Base-by-base conservation (phyloP, 805 yeast genomes). In the Cyberlindnera galapagoensis region DNA sequence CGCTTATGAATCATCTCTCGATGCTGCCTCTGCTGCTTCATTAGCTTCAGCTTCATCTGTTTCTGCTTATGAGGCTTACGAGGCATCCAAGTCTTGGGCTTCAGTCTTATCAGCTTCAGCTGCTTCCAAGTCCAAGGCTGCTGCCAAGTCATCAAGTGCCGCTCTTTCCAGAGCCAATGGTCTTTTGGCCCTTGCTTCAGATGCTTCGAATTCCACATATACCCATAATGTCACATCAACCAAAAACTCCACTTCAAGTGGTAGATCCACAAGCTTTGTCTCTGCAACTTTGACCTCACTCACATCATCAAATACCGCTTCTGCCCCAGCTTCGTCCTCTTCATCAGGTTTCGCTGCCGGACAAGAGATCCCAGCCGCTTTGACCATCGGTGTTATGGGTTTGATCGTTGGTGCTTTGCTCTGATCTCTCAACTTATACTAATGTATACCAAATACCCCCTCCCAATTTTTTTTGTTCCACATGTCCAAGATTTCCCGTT, bases 151-250 rank as follows among this genome's bases (percentile, higher is more conserved):
- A 17, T 44, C 45, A 8, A 21, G 39, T 13, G 44, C 49, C 1
- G 40, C 58, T 8, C 40, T 61, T 33, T 44, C 53, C n/a, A 54
- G 52, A 40, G 62, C 65, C 30, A 49, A 52, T 36, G 68, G 65
- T 34, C 46, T 62, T 29, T 40, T 60, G 18, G 68, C 71, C 17
- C 54, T 65, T 33, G 67, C 72, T 28, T 59, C 66, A 12, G 60
- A 56, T 39, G 51, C 54, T 34, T 42, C 52, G 26, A 55, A 53
- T 49, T 47, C 58, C 21, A 47, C 56, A 21, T 23, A 32, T 12
- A 39, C 44, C 34, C 21, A 43, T 18, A 27, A 29, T 22, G 63
- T 66, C 27, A 47, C 62, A 31, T 62, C 71, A 25, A 56, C 63
- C 21, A 51, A 51, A 38, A 46, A 49, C 28, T 30, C 36, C 1